These are phyloP conservation scores for Backusella morwellensis DNA, from an alignment of 192 early-diverging fungal genomes.

Conservation along the genomic window DNA sequence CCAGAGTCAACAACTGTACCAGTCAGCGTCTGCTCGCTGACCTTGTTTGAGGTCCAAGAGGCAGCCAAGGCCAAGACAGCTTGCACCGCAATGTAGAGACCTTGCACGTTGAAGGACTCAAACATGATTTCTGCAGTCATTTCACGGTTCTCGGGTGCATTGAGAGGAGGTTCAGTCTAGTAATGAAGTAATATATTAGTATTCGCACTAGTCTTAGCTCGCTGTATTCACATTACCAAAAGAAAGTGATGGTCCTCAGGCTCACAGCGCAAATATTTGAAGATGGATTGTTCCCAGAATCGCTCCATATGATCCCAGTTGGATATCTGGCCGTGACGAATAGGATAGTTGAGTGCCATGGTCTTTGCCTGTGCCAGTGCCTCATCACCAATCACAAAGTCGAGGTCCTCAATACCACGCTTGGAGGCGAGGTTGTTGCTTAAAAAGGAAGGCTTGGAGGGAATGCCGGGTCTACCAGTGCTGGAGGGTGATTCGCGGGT, in stretches of 20 bases:
- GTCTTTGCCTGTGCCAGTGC: constrained; percentile 88
- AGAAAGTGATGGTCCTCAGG: constrained; percentile 98
- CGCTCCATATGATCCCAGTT: constrained; percentile 99
- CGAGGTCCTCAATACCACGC: constrained; percentile 96
- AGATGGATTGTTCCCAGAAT: constrained; percentile 98
- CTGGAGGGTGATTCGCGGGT: constrained; percentile 59
- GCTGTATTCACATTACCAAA: constrained; percentile 52
- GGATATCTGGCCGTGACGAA: constrained; percentile 96
- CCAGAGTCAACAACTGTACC: constrained; percentile 98
- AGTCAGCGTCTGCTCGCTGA: constrained; percentile 84
- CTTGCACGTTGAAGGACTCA: constrained; percentile 97
- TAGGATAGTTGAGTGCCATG: constrained; percentile 87
- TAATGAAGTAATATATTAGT: not conserved
- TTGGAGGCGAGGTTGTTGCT: constrained; percentile 84
- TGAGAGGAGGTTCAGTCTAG: constrained; percentile 97
- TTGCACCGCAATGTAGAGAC: constrained; percentile 99
- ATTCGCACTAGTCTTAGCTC: too few relatives aligned
- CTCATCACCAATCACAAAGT: constrained; percentile 97
- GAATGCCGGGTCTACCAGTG: constrained; percentile 46
- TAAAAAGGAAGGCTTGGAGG: constrained; percentile 54
- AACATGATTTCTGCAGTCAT: constrained; percentile 99
- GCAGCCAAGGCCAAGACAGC: constrained; percentile 97
- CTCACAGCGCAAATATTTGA: constrained; percentile 97
- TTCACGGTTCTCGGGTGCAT: constrained; percentile 98
- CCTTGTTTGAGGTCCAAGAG: constrained; percentile 87